Conservation (phyloP, 768 basidiomycete species). For the Boletus insuetus region DNA sequence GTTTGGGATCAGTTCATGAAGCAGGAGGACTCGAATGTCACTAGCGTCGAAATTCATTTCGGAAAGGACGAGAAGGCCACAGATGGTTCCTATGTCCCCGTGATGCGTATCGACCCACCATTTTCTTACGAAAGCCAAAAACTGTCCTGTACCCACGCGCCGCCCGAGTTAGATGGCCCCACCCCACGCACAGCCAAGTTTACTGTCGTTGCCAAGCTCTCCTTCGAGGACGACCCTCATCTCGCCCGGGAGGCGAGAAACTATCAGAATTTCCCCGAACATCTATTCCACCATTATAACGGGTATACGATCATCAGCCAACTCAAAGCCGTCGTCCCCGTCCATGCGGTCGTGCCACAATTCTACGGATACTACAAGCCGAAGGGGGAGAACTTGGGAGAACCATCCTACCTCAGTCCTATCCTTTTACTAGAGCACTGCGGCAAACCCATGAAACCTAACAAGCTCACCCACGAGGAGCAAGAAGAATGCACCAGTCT, state of each 20-base stretch:
- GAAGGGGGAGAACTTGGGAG: not conserved
- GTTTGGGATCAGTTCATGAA: constrained; percentile 1
- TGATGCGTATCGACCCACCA: constrained; percentile 15
- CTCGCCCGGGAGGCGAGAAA: constrained; percentile 30
- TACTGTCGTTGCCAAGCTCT: constrained; percentile 44
- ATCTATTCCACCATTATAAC: constrained; percentile 25
- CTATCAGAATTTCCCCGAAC: constrained; percentile 28
- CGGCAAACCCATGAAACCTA: constrained; percentile 34
- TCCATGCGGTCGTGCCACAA: no score
- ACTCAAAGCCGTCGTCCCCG: constrained; percentile 42
- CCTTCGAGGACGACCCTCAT: constrained; percentile 36
- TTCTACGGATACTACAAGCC: constrained; percentile 15
- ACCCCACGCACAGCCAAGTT: constrained; percentile 35
- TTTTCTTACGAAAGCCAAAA: constrained; percentile 11
- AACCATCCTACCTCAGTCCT: constrained; percentile 30
- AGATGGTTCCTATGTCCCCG: not conserved
- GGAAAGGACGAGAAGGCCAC: no score
- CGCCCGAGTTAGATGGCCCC: fast-evolving
- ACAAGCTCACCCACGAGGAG: constrained; percentile 35
- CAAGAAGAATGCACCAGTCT: constrained; percentile 40
- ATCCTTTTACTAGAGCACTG: constrained; percentile 50
- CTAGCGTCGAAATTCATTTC: no score
- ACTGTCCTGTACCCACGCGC: constrained; percentile 3
- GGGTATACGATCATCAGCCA: constrained; percentile 23
- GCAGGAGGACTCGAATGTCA: not conserved